These are phyloP conservation scores for Umbelopsis sp. DNA, from an alignment of 371 early-diverging fungal genomes.

Conservation along the genomic window DNA sequence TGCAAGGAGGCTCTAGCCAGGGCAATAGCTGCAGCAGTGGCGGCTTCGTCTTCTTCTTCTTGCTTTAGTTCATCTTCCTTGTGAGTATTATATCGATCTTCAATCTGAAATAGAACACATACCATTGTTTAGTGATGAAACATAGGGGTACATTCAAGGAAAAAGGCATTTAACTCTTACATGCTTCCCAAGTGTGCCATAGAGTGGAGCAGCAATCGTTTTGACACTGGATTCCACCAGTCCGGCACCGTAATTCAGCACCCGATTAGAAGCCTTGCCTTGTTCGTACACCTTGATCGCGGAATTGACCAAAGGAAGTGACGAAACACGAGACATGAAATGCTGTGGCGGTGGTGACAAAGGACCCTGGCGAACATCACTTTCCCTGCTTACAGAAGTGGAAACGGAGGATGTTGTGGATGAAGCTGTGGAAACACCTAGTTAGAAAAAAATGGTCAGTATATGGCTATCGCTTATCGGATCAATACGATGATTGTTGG, in stretches of 20 bases:
- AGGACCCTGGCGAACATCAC: conserved; percentile 12
- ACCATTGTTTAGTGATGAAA: background rate
- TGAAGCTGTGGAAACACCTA: background rate
- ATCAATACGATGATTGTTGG: conserved; percentile 12
- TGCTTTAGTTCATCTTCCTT: background rate
- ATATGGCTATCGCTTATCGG: conserved; percentile 11
- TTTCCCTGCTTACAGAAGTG: conserved; percentile 10
- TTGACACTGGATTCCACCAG: conserved; percentile 80
- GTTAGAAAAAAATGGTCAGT: background rate
- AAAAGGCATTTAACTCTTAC: background rate
- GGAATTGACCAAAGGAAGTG: conserved; percentile 78
- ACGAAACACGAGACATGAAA: conserved; percentile 76
- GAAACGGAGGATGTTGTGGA: background rate
- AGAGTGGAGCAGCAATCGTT: conserved; percentile 53
- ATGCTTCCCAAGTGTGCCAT: conserved; percentile 43
- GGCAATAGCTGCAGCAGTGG: conserved; percentile 41
- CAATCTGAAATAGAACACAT: background rate
- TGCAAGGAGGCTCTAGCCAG: conserved; percentile 42
- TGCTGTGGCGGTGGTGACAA: conserved; percentile 27
- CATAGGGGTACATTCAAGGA: background rate
- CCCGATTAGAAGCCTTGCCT: conserved; percentile 69
- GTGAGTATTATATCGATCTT: background rate
- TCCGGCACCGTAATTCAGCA: conserved; percentile 67
- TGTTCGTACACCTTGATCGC: conserved; percentile 78
- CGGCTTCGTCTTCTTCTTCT: conserved; percentile 39